Conservation (phyloP, 176 grass and related monocot species). For the Oryza rufipogon region DNA sequence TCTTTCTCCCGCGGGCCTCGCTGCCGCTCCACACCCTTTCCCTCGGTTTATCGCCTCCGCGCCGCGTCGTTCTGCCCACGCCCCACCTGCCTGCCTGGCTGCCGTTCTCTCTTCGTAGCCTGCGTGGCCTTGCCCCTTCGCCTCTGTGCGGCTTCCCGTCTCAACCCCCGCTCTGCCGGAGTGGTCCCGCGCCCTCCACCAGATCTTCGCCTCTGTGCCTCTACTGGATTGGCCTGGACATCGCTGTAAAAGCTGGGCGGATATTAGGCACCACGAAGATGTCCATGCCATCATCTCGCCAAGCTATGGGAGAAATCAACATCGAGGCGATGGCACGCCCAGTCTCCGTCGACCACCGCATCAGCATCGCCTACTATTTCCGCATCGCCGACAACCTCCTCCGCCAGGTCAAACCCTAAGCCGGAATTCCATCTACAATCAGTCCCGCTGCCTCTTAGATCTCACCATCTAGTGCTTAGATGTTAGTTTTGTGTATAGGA, state of each 20-base stretch:
- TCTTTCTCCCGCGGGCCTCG: background rate
- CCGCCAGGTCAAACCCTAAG: constrained; percentile 65
- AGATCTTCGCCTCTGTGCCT: background rate
- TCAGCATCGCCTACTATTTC: constrained; percentile 83
- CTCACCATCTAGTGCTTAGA: constrained; percentile 13
- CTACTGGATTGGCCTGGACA: background rate
- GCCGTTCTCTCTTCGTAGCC: background rate
- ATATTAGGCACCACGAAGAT: constrained; percentile 12
- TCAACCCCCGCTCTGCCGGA: background rate
- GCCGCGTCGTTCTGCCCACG: background rate
- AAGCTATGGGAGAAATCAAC: constrained; percentile 48
- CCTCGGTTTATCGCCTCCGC: background rate
- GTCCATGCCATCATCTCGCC: constrained; percentile 27
- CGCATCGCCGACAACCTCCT: constrained; percentile 91
- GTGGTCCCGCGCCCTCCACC: too few species aligned
- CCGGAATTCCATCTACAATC: constrained; percentile 23
- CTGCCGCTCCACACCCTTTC: background rate
- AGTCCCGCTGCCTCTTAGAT: background rate
- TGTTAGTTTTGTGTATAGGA: background rate
- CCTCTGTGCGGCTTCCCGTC: background rate
- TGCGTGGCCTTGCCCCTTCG: background rate
- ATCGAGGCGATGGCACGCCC: constrained; percentile 62
- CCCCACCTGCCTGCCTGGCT: background rate
- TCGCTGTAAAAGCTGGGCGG: constrained; percentile 3
- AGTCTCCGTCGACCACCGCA: constrained; percentile 79